Evolutionary conservation across 179 eudicot genomes (phyloP).

Genomic region (Sideroxylon spinosum): DNA sequence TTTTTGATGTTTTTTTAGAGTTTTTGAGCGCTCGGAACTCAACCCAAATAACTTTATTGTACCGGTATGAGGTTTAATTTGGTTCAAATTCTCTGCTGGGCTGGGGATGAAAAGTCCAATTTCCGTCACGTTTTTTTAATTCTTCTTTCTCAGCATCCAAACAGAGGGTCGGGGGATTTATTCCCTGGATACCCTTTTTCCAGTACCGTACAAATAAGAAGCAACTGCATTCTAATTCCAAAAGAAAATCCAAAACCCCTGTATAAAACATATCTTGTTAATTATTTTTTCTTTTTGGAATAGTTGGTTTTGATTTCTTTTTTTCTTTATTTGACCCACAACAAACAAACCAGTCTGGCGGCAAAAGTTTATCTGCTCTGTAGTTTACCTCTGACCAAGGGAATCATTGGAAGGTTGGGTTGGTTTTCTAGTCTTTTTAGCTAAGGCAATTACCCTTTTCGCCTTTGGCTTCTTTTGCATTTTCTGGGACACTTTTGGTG

Average conservation of each 20-base stretch:
- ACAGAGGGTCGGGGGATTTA: not conserved
- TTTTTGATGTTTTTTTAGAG: too few relatives aligned
- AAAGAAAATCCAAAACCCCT: too few relatives aligned
- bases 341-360: not conserved
- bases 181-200: not conserved
- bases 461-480: not conserved
- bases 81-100: not conserved
- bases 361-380: not conserved
- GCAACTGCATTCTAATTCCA: too few relatives aligned
- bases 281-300: too few relatives aligned
- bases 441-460: not conserved
- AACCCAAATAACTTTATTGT: not conserved
- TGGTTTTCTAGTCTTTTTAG: not conserved
- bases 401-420: not conserved
- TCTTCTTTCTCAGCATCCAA: not conserved
- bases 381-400: not conserved
- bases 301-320: not conserved
- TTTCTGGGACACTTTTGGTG: not conserved
- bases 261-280: too few relatives aligned
- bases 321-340: not conserved
- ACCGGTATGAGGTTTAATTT: not conserved
- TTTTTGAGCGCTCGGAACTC: too few relatives aligned
- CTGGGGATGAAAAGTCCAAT: too few relatives aligned
- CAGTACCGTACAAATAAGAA: not conserved
- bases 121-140: not conserved